Evolutionary conservation across 1,284 basidiomycete species (phyloP).

Genomic region (Spongispora temasekensis): DNA sequence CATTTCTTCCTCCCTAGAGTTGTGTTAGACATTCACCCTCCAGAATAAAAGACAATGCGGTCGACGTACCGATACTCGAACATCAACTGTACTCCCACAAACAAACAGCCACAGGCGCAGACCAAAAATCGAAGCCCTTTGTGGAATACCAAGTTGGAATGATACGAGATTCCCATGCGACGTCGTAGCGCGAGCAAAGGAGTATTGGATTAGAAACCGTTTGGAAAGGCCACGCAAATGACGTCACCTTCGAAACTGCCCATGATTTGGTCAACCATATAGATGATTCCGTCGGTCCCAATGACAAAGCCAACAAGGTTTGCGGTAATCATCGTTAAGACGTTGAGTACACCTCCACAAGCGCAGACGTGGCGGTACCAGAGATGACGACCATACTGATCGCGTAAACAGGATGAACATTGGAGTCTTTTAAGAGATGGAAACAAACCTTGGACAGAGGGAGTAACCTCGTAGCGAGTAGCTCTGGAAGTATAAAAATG

Average conservation of each 20-base stretch:
- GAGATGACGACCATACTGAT: constrained; percentile 60
- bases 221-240: neutral
- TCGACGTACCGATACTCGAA: constrained; percentile 81
- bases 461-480: constrained; percentile 62
- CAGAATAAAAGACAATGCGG: constrained; percentile 1
- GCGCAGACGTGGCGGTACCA: constrained; percentile 94
- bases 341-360: constrained; percentile 82
- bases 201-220: neutral
- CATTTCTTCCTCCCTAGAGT: constrained; percentile 46
- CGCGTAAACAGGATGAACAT: constrained; percentile 4
- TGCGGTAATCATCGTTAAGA: constrained; percentile 89
- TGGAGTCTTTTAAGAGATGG: constrained; percentile 1
- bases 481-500: constrained; percentile 89
- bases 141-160: no score
- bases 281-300: constrained; percentile 80
- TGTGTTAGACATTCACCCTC: constrained; percentile 5
- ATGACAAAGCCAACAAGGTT: constrained; percentile 97
- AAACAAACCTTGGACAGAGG: constrained; percentile 65
- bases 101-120: constrained; percentile 66
- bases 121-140: constrained; percentile 69
- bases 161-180: no score
- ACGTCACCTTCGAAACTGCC: constrained; percentile 64
- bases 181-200: no score
- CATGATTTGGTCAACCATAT: constrained; percentile 69
- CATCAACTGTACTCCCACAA: constrained; percentile 90